Base-by-base conservation (phyloP, 1,139 yeast genomes). In the Diutina mesorugosa region DNA sequence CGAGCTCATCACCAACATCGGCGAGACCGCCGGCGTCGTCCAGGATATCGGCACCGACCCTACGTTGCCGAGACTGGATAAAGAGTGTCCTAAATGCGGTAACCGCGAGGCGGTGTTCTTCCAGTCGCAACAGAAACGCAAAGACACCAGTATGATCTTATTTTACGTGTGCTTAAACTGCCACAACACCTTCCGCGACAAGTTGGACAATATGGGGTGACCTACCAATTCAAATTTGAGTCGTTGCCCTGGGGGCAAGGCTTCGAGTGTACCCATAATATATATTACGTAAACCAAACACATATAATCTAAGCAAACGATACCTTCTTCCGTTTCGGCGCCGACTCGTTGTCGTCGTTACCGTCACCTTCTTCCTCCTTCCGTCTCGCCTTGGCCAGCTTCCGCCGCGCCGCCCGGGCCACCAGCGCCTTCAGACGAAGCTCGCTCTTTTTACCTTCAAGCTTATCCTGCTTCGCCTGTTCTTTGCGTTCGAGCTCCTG, bases 11-110 rank as follows among this genome's bases (percentile, higher is more conserved):
- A 83, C 97, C 26, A 87, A 87, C 64, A 89, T 85, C 58, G 88
- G 93, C 63, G 98, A 90, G 66, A 93, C 98, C 1, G 99, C 99
- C 1, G 99, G 99, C 64, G 97, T 90, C 58, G 96, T 95, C 51
- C 95, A 90, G 67, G 99, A 95, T 69, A 88, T 95, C 63, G 98
- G 97, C 0, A 79, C 85, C 48, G 99, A 93, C 70, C 99, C 99
- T 14, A 93, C 99, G 4, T 82, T 91, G 67, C 98, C 99, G 57
- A 79, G 97, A 64, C 86, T 96, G 3, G 93, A 91, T 69, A 88
- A 88, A 67, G 95, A 88, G 65, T 93, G 99, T 70, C 96, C 97
- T 1, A 77, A 80, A 58, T 93, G 99, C 69, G 86, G 83, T 62
- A 86, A 87, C 60, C 84, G 84, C 62, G 96, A 91, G 64, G 89